Evolutionary conservation across 495 filamentous ascomycete genomes (phyloP), one percentile per base, ranked within the genome.

Genomic region (Penicillium taxi): DNA sequence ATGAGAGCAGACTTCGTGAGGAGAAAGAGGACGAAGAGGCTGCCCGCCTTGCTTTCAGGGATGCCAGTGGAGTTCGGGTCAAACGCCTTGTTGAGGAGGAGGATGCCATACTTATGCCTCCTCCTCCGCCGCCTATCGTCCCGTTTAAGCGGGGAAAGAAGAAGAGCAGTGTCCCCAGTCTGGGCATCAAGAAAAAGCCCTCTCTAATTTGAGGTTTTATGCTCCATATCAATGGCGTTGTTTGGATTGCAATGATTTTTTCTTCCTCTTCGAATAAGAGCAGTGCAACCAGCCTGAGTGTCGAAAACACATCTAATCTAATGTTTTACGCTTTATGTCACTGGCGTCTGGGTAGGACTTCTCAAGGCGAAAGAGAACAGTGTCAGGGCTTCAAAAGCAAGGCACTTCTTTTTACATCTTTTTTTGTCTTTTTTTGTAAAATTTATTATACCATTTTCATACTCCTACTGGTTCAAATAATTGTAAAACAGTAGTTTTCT

Each of bases 141-240:
- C n/a, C 70, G 2, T 93, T 94, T 57, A 83, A 84, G 51, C 67
- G 81, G 39, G 74, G 78, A 17, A 76, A 84, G 42, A 93, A 88
- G 61, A 90, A 88, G 68, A 77, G 84, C 37, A 67, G 80, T 34
- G 56, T 70, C 7, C 80, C 79, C 20, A 59, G 77, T 18, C 52
- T 94, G 43, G 89, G 89, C 1, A 96, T 95, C 52, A 96, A 95
- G 72, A 94, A 88, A 73, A 94, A 93, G 67, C 65, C 75, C 13
- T 58, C 68, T 5, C 39, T 73, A 41, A 58, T 73, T 6, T 72
- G 42, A 58, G 32, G 13, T 30, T 26, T 24, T 20, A n/a, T 30
- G 15, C 23, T 26, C 18, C 0, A 33, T 39, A 37, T 38, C 35
- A 26, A 34, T 37, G 37, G 41, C 44, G 44, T 37, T 28, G 48